Conservation (phyloP, 1,139 yeast species). For the Protomyces lactucae-debilis region DNA sequence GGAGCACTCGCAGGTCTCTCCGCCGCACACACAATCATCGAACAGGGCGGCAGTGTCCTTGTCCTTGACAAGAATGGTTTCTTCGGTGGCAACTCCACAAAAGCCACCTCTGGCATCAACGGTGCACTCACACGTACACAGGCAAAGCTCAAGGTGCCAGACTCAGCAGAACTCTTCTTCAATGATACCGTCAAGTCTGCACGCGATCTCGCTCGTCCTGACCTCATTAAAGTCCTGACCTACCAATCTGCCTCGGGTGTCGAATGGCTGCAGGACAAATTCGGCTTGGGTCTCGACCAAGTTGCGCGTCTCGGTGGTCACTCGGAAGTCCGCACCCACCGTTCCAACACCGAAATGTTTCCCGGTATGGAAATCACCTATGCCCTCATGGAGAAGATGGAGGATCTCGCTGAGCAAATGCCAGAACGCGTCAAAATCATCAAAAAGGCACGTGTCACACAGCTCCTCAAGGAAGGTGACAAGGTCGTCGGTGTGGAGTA, state of each 20-base stretch:
- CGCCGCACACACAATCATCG: conserved; percentile 55
- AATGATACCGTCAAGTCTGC: conserved; percentile 66
- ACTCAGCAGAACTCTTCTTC: conserved; percentile 56
- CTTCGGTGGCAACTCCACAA: conserved; percentile 72
- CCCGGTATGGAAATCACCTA: conserved; percentile 78
- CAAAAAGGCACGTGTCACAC: conserved; percentile 51
- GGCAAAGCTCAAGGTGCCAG: conserved; percentile 47
- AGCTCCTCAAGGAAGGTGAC: conserved; percentile 37
- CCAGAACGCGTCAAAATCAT: conserved; percentile 53
- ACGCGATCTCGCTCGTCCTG: conserved; percentile 55
- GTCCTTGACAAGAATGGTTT: conserved; percentile 35
- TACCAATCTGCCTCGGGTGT: conserved; percentile 51
- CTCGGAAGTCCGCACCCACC: conserved; percentile 66
- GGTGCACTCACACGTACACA: conserved; percentile 68
- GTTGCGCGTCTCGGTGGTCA: conserved; percentile 73
- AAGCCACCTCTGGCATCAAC: conserved; percentile 78
- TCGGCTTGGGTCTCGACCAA: conserved; percentile 57
- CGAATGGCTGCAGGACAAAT: conserved; percentile 64
- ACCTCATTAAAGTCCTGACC: conserved; percentile 50
- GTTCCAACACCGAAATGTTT: conserved; percentile 59
- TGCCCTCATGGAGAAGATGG: conserved; percentile 53
- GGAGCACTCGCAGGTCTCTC: conserved; percentile 77
- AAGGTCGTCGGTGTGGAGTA: conserved; percentile 50
- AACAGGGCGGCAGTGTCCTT: conserved; percentile 4
- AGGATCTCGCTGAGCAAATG: conserved; percentile 47